phyloP scores from a whole-genome alignment of 208 protist species.

The Leishmania amazonensis region DNA sequence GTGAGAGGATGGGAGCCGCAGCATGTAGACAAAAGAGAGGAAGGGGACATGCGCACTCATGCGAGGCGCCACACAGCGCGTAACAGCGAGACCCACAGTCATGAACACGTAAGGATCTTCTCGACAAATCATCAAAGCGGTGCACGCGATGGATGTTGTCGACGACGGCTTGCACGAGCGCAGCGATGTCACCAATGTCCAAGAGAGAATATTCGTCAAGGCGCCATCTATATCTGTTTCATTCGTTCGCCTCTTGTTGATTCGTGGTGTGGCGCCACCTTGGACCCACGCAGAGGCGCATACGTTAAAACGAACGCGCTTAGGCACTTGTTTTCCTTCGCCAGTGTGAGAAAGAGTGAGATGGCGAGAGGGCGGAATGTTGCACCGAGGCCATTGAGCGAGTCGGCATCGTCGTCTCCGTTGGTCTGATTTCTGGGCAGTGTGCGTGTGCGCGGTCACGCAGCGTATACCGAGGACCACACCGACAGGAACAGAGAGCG shows the following conservation, averaged over 20 bases:
- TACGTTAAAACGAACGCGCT: background rate
- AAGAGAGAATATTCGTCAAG: background rate
- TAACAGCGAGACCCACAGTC: background rate
- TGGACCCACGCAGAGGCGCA: background rate
- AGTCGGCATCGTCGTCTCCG: background rate
- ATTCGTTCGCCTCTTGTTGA: background rate
- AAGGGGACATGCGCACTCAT: background rate
- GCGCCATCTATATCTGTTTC: background rate
- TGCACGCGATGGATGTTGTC: background rate
- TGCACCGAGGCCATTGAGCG: background rate
- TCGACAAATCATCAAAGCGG: background rate
- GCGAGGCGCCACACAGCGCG: too few species aligned
- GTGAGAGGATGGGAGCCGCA: background rate
- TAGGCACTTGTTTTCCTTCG: background rate
- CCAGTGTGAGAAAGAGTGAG: background rate
- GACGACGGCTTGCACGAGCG: background rate
- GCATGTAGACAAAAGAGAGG: background rate
- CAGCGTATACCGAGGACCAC: background rate
- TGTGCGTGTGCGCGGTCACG: background rate
- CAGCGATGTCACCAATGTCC: background rate
- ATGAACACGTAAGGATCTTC: background rate
- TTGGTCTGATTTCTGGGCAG: too few species aligned
- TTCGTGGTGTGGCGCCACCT: background rate
- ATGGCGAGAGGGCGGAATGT: too few species aligned
- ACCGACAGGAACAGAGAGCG: background rate